Conservation (phyloP, 78 protist genomes). For the Planoprotostelium fungivorum region DNA sequence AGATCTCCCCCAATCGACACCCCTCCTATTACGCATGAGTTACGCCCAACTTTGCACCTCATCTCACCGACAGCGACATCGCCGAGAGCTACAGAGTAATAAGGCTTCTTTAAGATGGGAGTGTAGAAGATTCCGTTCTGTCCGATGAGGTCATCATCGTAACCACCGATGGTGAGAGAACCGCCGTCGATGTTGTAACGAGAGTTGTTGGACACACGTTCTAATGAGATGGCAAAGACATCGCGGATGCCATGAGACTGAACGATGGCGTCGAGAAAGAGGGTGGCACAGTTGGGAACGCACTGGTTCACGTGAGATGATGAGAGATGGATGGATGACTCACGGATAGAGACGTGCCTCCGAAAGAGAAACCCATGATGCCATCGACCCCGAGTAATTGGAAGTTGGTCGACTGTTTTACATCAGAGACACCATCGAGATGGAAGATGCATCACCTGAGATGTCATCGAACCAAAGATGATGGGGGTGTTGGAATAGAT, state of each 20-base stretch:
- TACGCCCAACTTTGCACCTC: not conserved
- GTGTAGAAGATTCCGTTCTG: not conserved
- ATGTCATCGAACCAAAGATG: not conserved
- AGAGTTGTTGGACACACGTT: not conserved
- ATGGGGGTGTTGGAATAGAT: not conserved
- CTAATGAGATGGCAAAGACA: not conserved
- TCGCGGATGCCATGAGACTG: not conserved
- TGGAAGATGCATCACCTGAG: not conserved
- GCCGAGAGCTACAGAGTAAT: not conserved
- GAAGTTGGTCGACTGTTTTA: not conserved
- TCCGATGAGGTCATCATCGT: not conserved
- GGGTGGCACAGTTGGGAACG: not conserved
- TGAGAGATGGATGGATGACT: not conserved
- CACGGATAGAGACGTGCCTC: not conserved
- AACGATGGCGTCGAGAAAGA: not conserved
- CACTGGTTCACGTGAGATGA: not conserved
- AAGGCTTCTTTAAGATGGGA: not conserved
- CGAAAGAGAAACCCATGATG: not conserved
- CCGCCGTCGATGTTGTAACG: not conserved
- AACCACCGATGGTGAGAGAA: not conserved
- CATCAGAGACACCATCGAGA: not conserved
- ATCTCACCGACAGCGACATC: not conserved
- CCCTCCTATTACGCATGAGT: not conserved
- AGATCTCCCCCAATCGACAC: not conserved
- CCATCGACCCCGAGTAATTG: not conserved